phyloP scores from a whole-genome alignment of 78 protist genomes.

The slime mould (Dictyostelium discoideum) region dicty_2.7 NC_007090.3:4747001-4747500 shows the following conservation, averaged over 20 bases:
- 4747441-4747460: conserved; percentile 97
- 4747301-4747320: conserved; percentile 10
- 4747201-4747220: conserved; percentile 96
- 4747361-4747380: conserved; percentile 92
- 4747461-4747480: conserved; percentile 94
- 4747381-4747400: conserved; percentile 97
- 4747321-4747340: conserved; percentile 79
- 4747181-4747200: conserved; percentile 97
- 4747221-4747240: conserved; percentile 94
- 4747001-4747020: conserved; percentile 95
- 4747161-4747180: conserved; percentile 92
- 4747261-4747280: conserved; percentile 89
- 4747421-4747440: conserved; percentile 99
- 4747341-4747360: conserved; percentile 91
- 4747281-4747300: conserved; percentile 40
- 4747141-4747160: conserved; percentile 96
- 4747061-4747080: conserved; percentile 49
- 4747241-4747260: conserved; percentile 95
- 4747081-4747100: conserved; percentile 42
- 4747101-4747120: conserved; percentile 94
- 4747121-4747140: conserved; percentile 93
- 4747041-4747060: conserved; percentile 87
- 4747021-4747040: conserved; percentile 88
- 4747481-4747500: conserved; percentile 98
- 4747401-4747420: conserved; percentile 98